Conservation (phyloP, 2,329 filamentous ascomycete genomes). For the Arthrobotrys pseudoclavata region DNA sequence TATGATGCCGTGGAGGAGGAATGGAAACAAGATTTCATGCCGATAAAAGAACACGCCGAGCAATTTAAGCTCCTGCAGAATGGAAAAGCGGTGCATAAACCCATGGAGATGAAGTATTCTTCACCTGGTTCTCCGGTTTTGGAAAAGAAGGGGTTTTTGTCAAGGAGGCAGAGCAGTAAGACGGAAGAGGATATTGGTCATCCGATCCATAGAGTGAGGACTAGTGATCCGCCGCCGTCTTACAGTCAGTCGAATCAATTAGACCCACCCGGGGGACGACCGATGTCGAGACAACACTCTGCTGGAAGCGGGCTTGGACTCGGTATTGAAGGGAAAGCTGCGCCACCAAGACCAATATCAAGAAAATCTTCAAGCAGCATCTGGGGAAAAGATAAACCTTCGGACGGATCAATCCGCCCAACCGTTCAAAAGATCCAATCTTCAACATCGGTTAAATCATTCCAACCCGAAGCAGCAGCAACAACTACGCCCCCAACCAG, state of each 20-base stretch:
- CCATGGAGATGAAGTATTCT: constrained; percentile 36
- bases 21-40: constrained; percentile 50
- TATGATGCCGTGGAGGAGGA: constrained; percentile 44
- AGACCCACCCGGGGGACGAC: constrained; percentile 11
- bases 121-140: neutral
- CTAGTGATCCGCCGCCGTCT: constrained; percentile 3
- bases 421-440: constrained; percentile 48
- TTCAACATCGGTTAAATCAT: constrained; percentile 48
- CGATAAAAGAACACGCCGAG: constrained; percentile 52
- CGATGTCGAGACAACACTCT: constrained; percentile 41
- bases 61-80: constrained; percentile 41
- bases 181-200: constrained; percentile 11
- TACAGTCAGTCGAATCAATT: neutral
- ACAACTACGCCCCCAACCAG: constrained; percentile 1
- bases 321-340: constrained; percentile 26
- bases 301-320: constrained; percentile 17
- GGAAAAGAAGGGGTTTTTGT: constrained; percentile 24
- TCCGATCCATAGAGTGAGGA: neutral
- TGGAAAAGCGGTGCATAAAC: constrained; percentile 53
- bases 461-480: neutral
- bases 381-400: constrained; percentile 42
- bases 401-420: constrained; percentile 33
- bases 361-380: constrained; percentile 35
- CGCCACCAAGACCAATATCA: constrained; percentile 38
- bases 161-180: constrained; percentile 35